Evolutionary conservation across 139 green algal species (phyloP).

Genomic region (Tetradesmus obliquus): DNA sequence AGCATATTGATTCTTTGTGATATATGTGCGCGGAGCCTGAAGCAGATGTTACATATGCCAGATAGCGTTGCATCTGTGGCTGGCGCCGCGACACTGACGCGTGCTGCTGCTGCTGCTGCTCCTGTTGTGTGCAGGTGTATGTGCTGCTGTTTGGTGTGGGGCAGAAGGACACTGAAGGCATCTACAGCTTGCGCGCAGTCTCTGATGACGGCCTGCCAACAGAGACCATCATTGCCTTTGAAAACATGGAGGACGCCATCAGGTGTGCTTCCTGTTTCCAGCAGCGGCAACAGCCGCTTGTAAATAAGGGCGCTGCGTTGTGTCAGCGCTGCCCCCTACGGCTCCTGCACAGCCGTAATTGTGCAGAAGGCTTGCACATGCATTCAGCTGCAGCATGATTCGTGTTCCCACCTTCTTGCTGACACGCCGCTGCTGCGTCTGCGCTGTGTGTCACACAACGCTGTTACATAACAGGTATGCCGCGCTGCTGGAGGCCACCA

Average conservation of each 20-base stretch:
- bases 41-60: slow-evolving; percentile 82
- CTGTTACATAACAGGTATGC: slow-evolving; percentile 64
- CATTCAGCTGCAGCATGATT: background rate
- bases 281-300: background rate
- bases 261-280: slow-evolving; percentile 49
- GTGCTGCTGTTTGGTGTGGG: slow-evolving; percentile 89
- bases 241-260: slow-evolving; percentile 76
- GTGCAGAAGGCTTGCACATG: background rate
- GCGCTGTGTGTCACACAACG: background rate
- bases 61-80: no score
- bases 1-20: no score
- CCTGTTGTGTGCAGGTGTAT: slow-evolving; percentile 57
- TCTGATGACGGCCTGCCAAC: slow-evolving; percentile 69
- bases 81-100: background rate
- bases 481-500: slow-evolving; percentile 80
- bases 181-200: slow-evolving; percentile 81
- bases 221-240: slow-evolving; percentile 92
- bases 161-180: slow-evolving; percentile 81
- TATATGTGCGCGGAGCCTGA: background rate
- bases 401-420: background rate
- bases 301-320: background rate
- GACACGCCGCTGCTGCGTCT: background rate
- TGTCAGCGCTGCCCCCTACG: no score
- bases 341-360: background rate
- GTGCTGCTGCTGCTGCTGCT: background rate